These are phyloP conservation scores for Exophiala mesophila DNA, from an alignment of 2,329 filamentous ascomycete genomes.

Conservation along the genomic window DNA sequence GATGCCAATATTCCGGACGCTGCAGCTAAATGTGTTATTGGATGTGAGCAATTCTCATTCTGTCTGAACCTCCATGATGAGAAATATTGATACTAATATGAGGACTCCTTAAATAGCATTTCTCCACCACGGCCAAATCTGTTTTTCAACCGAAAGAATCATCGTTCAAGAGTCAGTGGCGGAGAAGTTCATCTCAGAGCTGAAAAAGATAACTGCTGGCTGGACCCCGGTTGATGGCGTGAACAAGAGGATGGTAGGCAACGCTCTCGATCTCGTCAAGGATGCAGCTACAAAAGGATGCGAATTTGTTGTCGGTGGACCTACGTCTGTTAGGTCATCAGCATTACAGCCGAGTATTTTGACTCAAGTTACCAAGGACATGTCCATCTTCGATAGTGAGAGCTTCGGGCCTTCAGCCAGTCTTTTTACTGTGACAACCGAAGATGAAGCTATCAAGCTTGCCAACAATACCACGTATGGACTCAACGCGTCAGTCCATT, in stretches of 20 bases:
- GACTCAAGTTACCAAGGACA: conserved; percentile 59
- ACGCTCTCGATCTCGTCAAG: conserved; percentile 49
- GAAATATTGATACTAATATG: too few relatives aligned
- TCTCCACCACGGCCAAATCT: conserved; percentile 63
- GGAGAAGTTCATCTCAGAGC: conserved; percentile 47
- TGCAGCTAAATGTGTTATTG: not conserved
- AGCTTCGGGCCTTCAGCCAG: conserved; percentile 72
- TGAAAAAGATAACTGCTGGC: conserved; percentile 44
- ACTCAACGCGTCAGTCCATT: conserved; percentile 17
- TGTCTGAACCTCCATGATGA: too few relatives aligned
- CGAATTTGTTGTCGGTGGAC: conserved; percentile 46
- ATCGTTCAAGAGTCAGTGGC: conserved; percentile 54
- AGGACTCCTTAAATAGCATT: too few relatives aligned
- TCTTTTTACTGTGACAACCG: conserved; percentile 59
- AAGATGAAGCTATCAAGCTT: conserved; percentile 44
- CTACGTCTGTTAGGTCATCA: conserved; percentile 33
- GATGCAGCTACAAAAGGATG: conserved; percentile 57
- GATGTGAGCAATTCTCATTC: too few relatives aligned
- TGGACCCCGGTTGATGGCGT: conserved; percentile 41
- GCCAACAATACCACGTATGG: conserved; percentile 22
- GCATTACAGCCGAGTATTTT: conserved; percentile 62
- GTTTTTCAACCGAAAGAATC: conserved; percentile 77
- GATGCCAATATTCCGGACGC: conserved; percentile 75
- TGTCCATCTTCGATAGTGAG: conserved; percentile 71
- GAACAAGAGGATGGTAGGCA: conserved; percentile 42